phyloP scores from a whole-genome alignment of 1,284 basidiomycete species.

The Rhodotorula sp. region DNA sequence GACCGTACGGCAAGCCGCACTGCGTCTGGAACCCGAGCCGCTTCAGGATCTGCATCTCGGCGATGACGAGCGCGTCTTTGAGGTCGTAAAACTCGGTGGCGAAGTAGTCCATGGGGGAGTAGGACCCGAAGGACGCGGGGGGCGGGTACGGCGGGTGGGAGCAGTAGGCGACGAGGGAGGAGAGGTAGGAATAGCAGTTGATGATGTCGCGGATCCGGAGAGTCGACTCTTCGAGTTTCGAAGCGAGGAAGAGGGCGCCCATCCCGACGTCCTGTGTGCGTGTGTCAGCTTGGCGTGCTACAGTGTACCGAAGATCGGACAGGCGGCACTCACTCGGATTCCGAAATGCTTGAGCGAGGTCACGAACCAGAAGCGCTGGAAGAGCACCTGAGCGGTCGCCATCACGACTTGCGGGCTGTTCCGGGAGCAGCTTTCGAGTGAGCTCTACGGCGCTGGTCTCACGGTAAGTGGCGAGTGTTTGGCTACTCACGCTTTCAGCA shows the following conservation, averaged over 20 bases:
- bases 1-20: slow-evolving; percentile 88
- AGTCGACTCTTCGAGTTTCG: slow-evolving; percentile 93
- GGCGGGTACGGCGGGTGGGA: slow-evolving; percentile 13
- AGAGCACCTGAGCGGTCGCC: slow-evolving; percentile 92
- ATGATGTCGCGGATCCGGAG: slow-evolving; percentile 88
- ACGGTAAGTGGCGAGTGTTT: background rate
- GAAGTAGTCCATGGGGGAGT: slow-evolving; percentile 81
- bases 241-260: slow-evolving; percentile 89
- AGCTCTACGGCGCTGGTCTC: background rate
- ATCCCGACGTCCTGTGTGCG: slow-evolving; percentile 76
- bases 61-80: slow-evolving; percentile 85
- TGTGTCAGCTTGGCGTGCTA: background rate
- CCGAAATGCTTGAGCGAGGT: slow-evolving; percentile 91
- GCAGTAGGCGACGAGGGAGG: slow-evolving; percentile 20
- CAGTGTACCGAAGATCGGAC: too few relatives aligned
- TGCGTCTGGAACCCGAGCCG: slow-evolving; percentile 55
- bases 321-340: slow-evolving; percentile 64
- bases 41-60: slow-evolving; percentile 97
- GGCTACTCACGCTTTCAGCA: slow-evolving; percentile 73
- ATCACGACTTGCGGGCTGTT: slow-evolving; percentile 91
- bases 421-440: background rate
- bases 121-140: slow-evolving; percentile 50
- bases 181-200: slow-evolving; percentile 86
- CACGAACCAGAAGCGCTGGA: slow-evolving; percentile 96
- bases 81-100: slow-evolving; percentile 77